Percentiles rank a stretch among this genome's conserved stretches.
phyloP scores from a whole-genome alignment of 768 basidiomycete genomes.

The Auriculariales sp. region DNA sequence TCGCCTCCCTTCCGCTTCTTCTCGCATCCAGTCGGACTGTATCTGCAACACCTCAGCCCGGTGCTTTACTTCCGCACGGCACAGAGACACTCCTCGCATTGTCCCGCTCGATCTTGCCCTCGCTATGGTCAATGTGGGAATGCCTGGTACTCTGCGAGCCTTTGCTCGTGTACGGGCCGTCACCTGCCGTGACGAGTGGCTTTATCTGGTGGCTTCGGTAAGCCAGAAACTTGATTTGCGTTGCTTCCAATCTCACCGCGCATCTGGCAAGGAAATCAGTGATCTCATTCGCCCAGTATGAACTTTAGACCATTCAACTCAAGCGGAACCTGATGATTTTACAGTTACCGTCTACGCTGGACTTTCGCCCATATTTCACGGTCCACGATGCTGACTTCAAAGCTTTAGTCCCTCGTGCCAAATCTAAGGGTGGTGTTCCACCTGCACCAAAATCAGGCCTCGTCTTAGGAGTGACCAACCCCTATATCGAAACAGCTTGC shows the following conservation, averaged over 20 bases:
- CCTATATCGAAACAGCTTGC: conserved; percentile 67
- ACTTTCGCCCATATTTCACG: conserved; percentile 89
- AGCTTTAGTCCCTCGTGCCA: conserved; percentile 32
- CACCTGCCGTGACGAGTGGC: conserved; percentile 71
- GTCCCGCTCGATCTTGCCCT: conserved; percentile 14
- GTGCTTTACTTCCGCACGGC: not conserved
- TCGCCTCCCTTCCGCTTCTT: not conserved
- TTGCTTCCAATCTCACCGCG: too few relatives aligned
- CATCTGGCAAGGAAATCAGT: too few relatives aligned
- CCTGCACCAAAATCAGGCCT: conserved; percentile 58
- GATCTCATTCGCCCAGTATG: conserved; percentile 74
- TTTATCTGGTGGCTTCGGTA: conserved; percentile 88
- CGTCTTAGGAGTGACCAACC: conserved; percentile 77
- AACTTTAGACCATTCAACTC: conserved; percentile 4
- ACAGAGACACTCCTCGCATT: conserved; percentile 21
- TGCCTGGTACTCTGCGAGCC: conserved; percentile 85
- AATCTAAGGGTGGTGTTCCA: not conserved
- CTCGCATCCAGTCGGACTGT: too few relatives aligned
- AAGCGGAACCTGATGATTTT: not conserved
- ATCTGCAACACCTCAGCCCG: too few relatives aligned
- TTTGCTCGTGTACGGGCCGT: conserved; percentile 65
- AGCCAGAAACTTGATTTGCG: too few relatives aligned
- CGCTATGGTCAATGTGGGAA: conserved; percentile 61
- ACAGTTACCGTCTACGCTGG: conserved; percentile 70
- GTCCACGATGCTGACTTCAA: conserved; percentile 85